Evolutionary conservation across 2,329 filamentous ascomycete species (phyloP).

Genomic region (Colletotrichum orbiculare): DNA sequence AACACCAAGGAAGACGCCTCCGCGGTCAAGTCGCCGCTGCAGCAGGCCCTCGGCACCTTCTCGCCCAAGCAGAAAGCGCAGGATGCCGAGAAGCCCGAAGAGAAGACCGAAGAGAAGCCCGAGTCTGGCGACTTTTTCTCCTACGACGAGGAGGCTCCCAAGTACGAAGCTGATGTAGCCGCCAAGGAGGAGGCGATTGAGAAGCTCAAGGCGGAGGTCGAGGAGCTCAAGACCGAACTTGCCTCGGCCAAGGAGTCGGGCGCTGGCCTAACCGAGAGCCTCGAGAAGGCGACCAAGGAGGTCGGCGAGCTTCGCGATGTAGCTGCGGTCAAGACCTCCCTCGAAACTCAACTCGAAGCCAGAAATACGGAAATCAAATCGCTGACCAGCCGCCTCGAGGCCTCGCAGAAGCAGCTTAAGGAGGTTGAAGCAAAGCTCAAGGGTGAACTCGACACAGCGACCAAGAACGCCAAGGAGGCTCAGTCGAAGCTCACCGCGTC

Average conservation of each 20-base stretch:
- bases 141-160: conserved; percentile 87
- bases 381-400: conserved; percentile 60
- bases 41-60: conserved; percentile 61
- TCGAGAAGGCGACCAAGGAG: conserved; percentile 76
- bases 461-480: conserved; percentile 40
- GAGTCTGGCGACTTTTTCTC: conserved; percentile 82
- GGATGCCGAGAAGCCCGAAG: conserved; percentile 40
- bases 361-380: conserved; percentile 60
- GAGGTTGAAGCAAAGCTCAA: conserved; percentile 52
- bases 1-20: conserved; percentile 42
- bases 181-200: conserved; percentile 78
- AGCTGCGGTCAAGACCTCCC: conserved; percentile 52
- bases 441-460: conserved; percentile 41
- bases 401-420: conserved; percentile 57
- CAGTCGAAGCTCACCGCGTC: conserved; percentile 43
- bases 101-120: conserved; percentile 44
- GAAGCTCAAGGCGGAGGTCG: conserved; percentile 75
- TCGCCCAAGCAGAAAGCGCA: conserved; percentile 58
- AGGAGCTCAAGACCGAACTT: conserved; percentile 76
- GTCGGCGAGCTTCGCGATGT: conserved; percentile 61
- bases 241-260: conserved; percentile 77
- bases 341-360: conserved; percentile 62
- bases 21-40: conserved; percentile 57
- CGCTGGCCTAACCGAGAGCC: conserved; percentile 71
- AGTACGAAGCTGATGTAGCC: conserved; percentile 79